phyloP scores from a whole-genome alignment of 75 land plant species.

The Picea sitchensis region DNA sequence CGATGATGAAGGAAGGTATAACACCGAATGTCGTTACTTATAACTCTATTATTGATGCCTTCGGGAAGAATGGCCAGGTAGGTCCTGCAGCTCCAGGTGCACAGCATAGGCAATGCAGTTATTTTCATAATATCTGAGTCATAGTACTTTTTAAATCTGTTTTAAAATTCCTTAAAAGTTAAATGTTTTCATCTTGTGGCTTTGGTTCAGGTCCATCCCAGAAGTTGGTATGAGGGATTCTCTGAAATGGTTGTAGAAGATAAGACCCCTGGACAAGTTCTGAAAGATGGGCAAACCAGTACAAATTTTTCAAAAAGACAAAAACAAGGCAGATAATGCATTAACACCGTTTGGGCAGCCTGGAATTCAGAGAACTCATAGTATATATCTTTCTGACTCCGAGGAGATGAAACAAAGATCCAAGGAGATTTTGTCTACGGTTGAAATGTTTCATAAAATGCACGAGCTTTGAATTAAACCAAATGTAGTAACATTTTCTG shows the following conservation, averaged over 20 bases:
- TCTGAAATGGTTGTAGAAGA: neutral
- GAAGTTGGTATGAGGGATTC: neutral
- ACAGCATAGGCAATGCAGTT: neutral
- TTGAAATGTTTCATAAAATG: conserved; percentile 83
- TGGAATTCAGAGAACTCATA: conserved; percentile 24
- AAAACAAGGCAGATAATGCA: neutral
- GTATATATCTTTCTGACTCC: conserved; percentile 6
- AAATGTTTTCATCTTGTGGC: neutral
- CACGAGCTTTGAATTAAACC: conserved; percentile 74
- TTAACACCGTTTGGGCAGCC: conserved; percentile 19
- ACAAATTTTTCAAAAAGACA: neutral
- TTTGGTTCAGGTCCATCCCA: neutral
- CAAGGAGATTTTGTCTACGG: conserved; percentile 55
- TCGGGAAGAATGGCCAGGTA: conserved; percentile 44
- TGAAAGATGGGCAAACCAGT: neutral
- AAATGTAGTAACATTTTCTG: conserved; percentile 97
- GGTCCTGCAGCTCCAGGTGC: neutral
- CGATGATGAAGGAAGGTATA: conserved; percentile 86
- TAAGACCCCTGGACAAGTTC: neutral
- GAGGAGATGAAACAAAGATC: conserved; percentile 18
- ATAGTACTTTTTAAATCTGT: neutral
- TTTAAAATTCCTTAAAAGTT: neutral
- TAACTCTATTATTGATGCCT: conserved; percentile 93
- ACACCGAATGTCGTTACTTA: conserved; percentile 94
- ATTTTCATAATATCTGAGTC: neutral